Base-by-base conservation (phyloP, 352 stramenopile species). In the Halophytophthora batemanensis region DNA sequence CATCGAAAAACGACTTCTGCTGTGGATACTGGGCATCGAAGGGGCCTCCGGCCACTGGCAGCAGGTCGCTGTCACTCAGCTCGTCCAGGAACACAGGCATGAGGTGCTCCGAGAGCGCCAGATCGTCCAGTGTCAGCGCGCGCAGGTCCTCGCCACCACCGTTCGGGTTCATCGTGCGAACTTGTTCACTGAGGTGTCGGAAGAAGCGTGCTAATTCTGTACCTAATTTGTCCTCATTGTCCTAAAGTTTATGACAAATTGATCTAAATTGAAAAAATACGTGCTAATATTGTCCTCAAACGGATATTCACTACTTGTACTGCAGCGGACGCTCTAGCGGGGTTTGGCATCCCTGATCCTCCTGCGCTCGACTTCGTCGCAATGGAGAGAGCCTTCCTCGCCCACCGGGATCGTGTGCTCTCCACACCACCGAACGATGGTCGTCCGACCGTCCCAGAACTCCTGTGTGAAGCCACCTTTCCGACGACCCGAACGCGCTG, bases 51-150 rank as follows among this genome's bases (percentile, higher is more conserved):
- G 49, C n/a, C 6, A 22, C 0, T 13, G 37, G 34, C 28, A 65
- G 37, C 17, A 71, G 46, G 41, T 71, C 64, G 1, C 39, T 29
- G 36, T 66, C 64, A 13, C 36, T 64, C 15, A 72, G 44, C n/a
- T 69, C 64, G 22, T 72, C 64, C 17, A 72, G 59, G 44, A 72
- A 69, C 2, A 36, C 31, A 8, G 53, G 63, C 38, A 67, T 49
- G 13, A 71, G 40, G 33, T 55, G 57, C 0, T 41, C 42, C 8
- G 55, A 57, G 15, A 62, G 56, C 46, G 41, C 46, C 31, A 29
- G 23, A 17, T 59, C 59, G 14, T 56, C 35, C 45, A 64, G 23
- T 23, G 38, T 40, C 41, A 66, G 35, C 18, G 28, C 38, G 23
- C 41, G 36, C 0, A 54, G 2, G 37, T 70, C 56, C 8, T 54